Evolutionary conservation across 768 basidiomycete species (phyloP), one percentile per base, ranked within the genome.

Genomic region (Collybia sordida): DNA sequence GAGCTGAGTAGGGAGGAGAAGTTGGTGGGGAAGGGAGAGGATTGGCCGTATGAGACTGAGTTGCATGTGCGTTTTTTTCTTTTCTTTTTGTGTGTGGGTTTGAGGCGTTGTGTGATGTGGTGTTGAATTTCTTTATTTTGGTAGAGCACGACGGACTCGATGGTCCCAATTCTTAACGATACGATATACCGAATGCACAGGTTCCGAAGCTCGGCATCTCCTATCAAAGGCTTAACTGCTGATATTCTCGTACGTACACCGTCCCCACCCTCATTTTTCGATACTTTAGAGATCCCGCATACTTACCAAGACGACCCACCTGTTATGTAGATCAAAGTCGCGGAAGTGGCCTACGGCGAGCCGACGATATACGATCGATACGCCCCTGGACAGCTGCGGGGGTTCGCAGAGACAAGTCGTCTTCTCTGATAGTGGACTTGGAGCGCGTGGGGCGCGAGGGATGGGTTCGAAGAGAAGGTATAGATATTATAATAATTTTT

Each of bases 161-260:
- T 64, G 28, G 64, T 80, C 1, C 61, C 72, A 1, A 74, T 79
- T 67, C 65, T 85, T 7, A 76, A 72, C 27, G 70, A 75, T 31
- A 72, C 74, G 7, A 56, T 68, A 0, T 94, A 93, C 57, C 81
- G 93, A 15, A 85, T 91, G 82, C 90, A 95, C 61, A 84, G 93
- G 6, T 86, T 96, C 59, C 79, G 90, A 28, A 85, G 86, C 2
- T 75, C 74, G 0, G 86, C 86, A 0, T 92, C 91, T 15, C 84
- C 92, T 0, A 77, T 95, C 50, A 92, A 91, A 64, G 93, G 93
- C 0, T 65, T 95, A 2, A 94, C 92, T 1, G 75, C 89, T 1
- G 88, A 92, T 55, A 88, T 95, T 12, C 69, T 95, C 45, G 90
- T 91, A 55, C 51, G 85, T 51, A 2, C 22, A n/a, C 14, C 31